phyloP scores from a whole-genome alignment of 2,329 filamentous ascomycete genomes.

The Waltergamsia citrina region DNA sequence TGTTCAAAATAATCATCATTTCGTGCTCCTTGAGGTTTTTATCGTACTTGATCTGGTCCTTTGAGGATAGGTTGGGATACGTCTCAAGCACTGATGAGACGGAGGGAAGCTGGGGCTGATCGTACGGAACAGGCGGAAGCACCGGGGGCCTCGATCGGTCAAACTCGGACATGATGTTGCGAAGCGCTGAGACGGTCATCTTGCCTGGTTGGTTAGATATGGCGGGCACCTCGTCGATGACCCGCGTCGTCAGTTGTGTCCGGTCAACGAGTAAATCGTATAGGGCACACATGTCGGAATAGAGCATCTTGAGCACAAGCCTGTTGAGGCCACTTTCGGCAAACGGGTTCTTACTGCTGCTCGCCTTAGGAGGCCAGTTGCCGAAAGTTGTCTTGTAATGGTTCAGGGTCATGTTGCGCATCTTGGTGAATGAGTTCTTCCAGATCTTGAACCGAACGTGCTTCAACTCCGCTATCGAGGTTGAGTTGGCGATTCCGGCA shows the following conservation, averaged over 20 bases:
- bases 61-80: constrained; percentile 54
- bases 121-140: constrained; percentile 83
- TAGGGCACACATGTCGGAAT: constrained; percentile 74
- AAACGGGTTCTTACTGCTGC: constrained; percentile 84
- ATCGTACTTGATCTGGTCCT: constrained; percentile 65
- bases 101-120: constrained; percentile 68
- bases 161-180: constrained; percentile 76
- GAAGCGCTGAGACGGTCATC: constrained; percentile 58
- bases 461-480: constrained; percentile 66
- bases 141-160: constrained; percentile 85
- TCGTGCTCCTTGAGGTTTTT: constrained; percentile 72
- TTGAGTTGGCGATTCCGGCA: constrained; percentile 78
- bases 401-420: constrained; percentile 62
- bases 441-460: constrained; percentile 76
- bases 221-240: constrained; percentile 55
- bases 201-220: constrained; percentile 48
- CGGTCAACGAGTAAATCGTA: constrained; percentile 88
- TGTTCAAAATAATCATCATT: constrained; percentile 64
- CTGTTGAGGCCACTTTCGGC: constrained; percentile 81
- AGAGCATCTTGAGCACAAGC: constrained; percentile 70
- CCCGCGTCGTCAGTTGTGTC: constrained; percentile 65
- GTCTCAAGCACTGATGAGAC: constrained; percentile 57
- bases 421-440: constrained; percentile 64
- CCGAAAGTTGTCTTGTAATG: constrained; percentile 54
- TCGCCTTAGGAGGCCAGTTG: constrained; percentile 84